These are phyloP conservation scores for Wickerhamomyces alni DNA, from an alignment of 805 yeast genomes.

Conservation along the genomic window DNA sequence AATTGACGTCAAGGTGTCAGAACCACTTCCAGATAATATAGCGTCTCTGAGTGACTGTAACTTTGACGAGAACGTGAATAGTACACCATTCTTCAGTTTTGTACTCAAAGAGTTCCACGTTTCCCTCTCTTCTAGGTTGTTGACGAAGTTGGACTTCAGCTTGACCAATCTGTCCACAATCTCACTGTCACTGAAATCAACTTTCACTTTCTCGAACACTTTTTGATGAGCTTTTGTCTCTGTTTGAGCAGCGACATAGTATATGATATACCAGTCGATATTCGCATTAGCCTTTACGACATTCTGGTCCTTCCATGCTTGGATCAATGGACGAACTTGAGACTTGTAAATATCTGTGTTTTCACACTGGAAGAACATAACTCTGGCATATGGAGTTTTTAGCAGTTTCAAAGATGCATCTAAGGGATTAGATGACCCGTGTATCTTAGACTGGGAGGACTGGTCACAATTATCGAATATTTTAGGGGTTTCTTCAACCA, in stretches of 20 bases:
- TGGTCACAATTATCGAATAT: constrained; percentile 13
- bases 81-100: constrained; percentile 41
- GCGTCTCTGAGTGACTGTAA: constrained; percentile 19
- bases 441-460: background rate
- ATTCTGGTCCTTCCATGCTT: constrained; percentile 63
- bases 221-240: constrained; percentile 39
- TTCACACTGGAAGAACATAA: constrained; percentile 64
- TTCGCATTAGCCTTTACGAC: constrained; percentile 34
- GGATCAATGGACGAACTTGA: constrained; percentile 74
- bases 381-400: constrained; percentile 46
- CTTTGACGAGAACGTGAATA: constrained; percentile 48
- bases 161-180: constrained; percentile 32
- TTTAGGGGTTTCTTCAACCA: constrained; percentile 53
- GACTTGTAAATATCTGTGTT: constrained; percentile 70
- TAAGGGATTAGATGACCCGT: background rate
- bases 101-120: constrained; percentile 42
- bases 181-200: constrained; percentile 37
- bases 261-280: constrained; percentile 58
- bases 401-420: constrained; percentile 6
- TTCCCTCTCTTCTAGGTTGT: constrained; percentile 35
- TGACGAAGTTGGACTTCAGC: constrained; percentile 22
- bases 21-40: background rate
- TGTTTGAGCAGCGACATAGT: constrained; percentile 37
- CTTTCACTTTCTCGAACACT: constrained; percentile 45
- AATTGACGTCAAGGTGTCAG: constrained; percentile 12